phyloP scores from a whole-genome alignment of 2,329 filamentous ascomycete genomes.

The Talaromyces verruculosus region DNA sequence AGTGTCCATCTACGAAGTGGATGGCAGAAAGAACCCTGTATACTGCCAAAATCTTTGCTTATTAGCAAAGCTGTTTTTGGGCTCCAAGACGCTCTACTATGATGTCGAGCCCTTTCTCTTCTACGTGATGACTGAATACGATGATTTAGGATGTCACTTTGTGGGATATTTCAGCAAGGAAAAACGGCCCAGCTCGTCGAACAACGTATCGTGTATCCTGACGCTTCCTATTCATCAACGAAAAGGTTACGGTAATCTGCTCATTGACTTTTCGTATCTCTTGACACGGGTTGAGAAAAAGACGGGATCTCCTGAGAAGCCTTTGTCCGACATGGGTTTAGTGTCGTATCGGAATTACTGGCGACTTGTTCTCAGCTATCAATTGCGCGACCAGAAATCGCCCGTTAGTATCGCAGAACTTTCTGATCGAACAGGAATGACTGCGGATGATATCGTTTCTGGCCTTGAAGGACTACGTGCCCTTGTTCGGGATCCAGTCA shows the following conservation, averaged over 20 bases:
- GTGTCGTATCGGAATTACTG: constrained; percentile 98
- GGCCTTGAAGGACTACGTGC: constrained; percentile 87
- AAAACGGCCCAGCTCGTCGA: constrained; percentile 88
- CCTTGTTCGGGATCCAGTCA: constrained; percentile 83
- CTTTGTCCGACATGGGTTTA: constrained; percentile 93
- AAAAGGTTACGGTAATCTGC: constrained; percentile 91
- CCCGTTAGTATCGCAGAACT: constrained; percentile 55
- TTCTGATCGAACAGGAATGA: constrained; percentile 90
- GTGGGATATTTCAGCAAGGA: constrained; percentile 99
- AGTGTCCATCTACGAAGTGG: constrained; percentile 95
- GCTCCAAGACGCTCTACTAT: constrained; percentile 98
- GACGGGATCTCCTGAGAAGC: constrained; percentile 94
- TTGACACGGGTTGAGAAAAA: constrained; percentile 90
- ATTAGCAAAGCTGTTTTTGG: constrained; percentile 91
- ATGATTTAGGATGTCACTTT: constrained; percentile 86
- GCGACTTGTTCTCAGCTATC: constrained; percentile 83
- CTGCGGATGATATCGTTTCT: constrained; percentile 91
- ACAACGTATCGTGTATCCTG: constrained; percentile 96
- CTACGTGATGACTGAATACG: constrained; percentile 92
- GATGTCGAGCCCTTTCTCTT: constrained; percentile 99
- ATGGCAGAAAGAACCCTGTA: constrained; percentile 87
- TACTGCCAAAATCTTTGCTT: constrained; percentile 97
- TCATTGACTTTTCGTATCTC: constrained; percentile 98
- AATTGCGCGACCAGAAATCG: constrained; percentile 66
- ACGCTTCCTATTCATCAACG: constrained; percentile 95